Base-by-base conservation (phyloP, 108 stramenopile species). In the Mediolabrus comicus region DNA sequence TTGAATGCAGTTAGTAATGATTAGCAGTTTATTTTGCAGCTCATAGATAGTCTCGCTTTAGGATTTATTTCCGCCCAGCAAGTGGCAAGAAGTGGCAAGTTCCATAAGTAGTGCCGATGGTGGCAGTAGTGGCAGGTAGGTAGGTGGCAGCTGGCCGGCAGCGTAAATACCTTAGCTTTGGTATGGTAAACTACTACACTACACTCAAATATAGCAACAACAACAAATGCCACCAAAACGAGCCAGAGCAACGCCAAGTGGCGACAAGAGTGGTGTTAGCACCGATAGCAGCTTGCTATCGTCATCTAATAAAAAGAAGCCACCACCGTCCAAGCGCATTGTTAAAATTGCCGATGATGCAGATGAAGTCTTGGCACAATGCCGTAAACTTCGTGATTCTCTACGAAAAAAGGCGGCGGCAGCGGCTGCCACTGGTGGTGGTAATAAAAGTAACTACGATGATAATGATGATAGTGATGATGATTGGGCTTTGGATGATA, bases 351-450 rank as follows among this genome's bases (percentile, higher is more conserved):
- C 93, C 3, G 53, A 79, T 11, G 93, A 95, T 74, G 81, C 78
- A 10, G 89, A 92, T 65, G 34, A 53, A 22, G 93, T 95, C 11
- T 67, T 95, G 58, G 35, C 54, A 25, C 79, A 88, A 80, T 88
- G 89, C 59, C 87, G 90, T 2, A 62, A 82, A 49, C 79, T 95
- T n/a, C 84, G 87, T 16, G 71, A 75, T 32, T 38, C 35, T 13
- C 63, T 84, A 14, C 52, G 65, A 29, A 59, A 55, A 43, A 83
- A 85, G n/a, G 5, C 22, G 22, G 36, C 36, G 9, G 5, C 36
- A 11, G 36, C 10, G 36, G 46, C 33, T 3, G 33, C 33, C 3
- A 64, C 33, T 41, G 46, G 8, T 26, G 51, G 25, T 10, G 27
- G 33, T 46, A 25, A 29, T 51, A 17, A 70, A 19, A 25, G 26